Evolutionary conservation across 2,329 filamentous ascomycete species (phyloP).

Genomic region (Fusarium albidum): DNA sequence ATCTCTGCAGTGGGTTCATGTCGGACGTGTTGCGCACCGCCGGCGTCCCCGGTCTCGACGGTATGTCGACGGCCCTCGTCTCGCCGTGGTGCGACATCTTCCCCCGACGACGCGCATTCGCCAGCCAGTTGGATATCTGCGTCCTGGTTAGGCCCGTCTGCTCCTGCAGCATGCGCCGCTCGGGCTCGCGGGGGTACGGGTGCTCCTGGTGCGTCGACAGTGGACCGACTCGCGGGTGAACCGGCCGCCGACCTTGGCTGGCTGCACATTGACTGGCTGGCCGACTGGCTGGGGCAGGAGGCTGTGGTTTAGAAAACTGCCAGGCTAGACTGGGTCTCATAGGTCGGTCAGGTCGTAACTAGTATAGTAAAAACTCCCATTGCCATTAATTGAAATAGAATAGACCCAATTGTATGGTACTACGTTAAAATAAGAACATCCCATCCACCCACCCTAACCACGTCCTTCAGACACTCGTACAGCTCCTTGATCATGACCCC

Average conservation of each 20-base stretch:
- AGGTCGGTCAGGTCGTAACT: too few species aligned
- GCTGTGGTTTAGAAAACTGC: not conserved
- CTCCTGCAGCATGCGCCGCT: constrained; percentile 77
- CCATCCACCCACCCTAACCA: too few species aligned
- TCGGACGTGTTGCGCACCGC: constrained; percentile 39
- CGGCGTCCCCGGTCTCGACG: constrained; percentile 50
- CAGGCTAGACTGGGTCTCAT: constrained; percentile 5
- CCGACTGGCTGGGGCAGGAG: not conserved
- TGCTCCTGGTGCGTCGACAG: constrained; percentile 76
- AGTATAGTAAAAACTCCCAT: too few species aligned
- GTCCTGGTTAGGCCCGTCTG: constrained; percentile 79
- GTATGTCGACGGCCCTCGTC: constrained; percentile 63
- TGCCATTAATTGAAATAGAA: too few species aligned
- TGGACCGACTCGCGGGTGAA: constrained; percentile 79
- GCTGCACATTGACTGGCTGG: too few species aligned
- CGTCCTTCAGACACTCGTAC: constrained; percentile 21
- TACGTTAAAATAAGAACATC: too few species aligned
- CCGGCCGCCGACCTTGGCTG: constrained; percentile 33
- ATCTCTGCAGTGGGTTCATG: constrained; percentile 41
- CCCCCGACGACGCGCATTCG: constrained; percentile 81
- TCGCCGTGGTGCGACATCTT: constrained; percentile 60
- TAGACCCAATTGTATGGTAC: too few species aligned
- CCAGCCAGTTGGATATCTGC: constrained; percentile 89
- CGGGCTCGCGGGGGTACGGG: constrained; percentile 84
- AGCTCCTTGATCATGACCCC: constrained; percentile 24